These are phyloP conservation scores for Fusarium sp. DNA, from an alignment of 2,329 filamentous ascomycete species.

Conservation along the genomic window DNA sequence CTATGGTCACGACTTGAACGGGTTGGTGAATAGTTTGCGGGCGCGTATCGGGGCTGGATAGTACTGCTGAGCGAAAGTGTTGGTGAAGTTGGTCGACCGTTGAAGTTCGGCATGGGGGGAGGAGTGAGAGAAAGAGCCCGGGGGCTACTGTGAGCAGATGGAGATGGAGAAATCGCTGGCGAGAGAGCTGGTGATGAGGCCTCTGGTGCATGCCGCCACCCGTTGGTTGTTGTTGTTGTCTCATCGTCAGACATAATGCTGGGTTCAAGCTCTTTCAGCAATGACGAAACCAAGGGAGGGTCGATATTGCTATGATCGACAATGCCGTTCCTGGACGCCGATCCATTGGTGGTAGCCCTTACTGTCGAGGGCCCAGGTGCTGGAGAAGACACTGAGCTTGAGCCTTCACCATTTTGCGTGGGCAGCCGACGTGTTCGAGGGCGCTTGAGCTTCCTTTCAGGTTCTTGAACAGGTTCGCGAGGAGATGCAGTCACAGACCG, in stretches of 20 bases:
- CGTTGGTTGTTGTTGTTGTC: conserved; percentile 43
- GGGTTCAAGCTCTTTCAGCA: conserved; percentile 89
- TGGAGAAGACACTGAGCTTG: conserved; percentile 57
- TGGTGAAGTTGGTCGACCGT: conserved; percentile 72
- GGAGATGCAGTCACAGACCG: conserved; percentile 79
- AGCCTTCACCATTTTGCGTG: conserved; percentile 61
- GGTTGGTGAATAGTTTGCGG: conserved; percentile 77
- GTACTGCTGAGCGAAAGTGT: conserved; percentile 75
- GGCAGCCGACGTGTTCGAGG: conserved; percentile 81
- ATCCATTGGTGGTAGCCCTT: conserved; percentile 40
- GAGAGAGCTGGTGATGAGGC: conserved; percentile 75
- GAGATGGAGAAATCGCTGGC: conserved; percentile 73
- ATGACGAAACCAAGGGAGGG: conserved; percentile 86
- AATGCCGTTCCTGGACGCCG: conserved; percentile 39
- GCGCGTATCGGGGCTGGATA: conserved; percentile 80
- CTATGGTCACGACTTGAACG: conserved; percentile 26
- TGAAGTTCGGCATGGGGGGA: conserved; percentile 70
- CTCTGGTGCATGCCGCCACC: conserved; percentile 52
- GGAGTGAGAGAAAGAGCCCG: conserved; percentile 77
- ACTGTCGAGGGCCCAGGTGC: conserved; percentile 49
- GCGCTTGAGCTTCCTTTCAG: conserved; percentile 87
- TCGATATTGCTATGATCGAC: conserved; percentile 56
- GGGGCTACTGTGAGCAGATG: conserved; percentile 75
- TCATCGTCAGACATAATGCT: conserved; percentile 71
- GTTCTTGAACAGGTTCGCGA: conserved; percentile 74